Evolutionary conservation across 176 grass and related monocot genomes (phyloP), one percentile per base, ranked within the genome.

Genomic region (Puccinellia tenuiflora): DNA sequence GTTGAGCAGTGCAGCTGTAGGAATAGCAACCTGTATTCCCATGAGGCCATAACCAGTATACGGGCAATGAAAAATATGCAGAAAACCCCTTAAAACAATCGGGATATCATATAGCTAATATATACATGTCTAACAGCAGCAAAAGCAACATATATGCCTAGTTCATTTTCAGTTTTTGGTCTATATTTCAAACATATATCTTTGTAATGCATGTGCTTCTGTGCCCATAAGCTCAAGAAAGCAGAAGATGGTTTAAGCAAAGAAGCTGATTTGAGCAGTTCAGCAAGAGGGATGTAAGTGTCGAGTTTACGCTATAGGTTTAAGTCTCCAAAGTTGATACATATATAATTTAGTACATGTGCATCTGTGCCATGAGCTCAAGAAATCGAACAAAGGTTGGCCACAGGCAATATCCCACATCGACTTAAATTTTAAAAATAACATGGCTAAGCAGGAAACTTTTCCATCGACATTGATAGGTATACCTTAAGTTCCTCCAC

Each of bases 401-500:
- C 10, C 25, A 76, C 3, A 31, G 30, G n/a, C 10, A 51, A 69
- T 35, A 76, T 50, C 54, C 39, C 60, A 81, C 20, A 48, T 40
- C 26, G 30, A 38, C 47, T 54, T 72, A 30, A 59, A 37, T 48
- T 39, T 46, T 9, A 22, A 21, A 29, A 45, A 9, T 65, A 29
- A 42, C 21, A 75, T 29, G 17, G 37, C 40, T 72, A 56, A 82
- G 71, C 46, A 81, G 64, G 10, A 37, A 87, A 62, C 12, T 31
- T 64, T 55, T 72, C 33, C 30, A 67, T 34, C 34, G 22, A 16
- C 46, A n/a, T 80, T 40, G 60, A 48, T 35, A 54, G 12, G 17
- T 62, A 37, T 89, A 97, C 95, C 92, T 95, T 98, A 34, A 98
- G 80, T 83, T 98, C 92, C 82, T 98, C 96, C 65, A 98, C 96